A percentile compares a stretch with the other conserved stretches of the same genome.
phyloP scores from a whole-genome alignment of 2,329 filamentous ascomycete species.

The Fusarium vanettenii region DNA sequence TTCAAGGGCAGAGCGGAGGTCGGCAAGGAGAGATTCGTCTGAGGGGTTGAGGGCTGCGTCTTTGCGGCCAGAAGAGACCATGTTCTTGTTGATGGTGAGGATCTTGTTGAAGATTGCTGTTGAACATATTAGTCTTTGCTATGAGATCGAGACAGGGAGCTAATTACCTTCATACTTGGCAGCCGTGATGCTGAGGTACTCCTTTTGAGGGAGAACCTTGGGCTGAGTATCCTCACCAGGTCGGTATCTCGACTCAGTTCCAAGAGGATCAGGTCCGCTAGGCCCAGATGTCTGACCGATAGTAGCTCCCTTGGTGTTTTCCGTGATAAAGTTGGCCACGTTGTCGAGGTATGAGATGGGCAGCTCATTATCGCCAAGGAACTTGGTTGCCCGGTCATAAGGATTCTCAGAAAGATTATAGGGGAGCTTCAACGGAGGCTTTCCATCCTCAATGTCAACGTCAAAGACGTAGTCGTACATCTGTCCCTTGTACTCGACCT shows the following conservation, averaged over 20 bases:
- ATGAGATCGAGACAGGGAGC: neutral
- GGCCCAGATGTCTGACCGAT: conserved; percentile 72
- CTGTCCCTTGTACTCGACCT: conserved; percentile 81
- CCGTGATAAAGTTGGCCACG: conserved; percentile 90
- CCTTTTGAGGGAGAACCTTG: conserved; percentile 79
- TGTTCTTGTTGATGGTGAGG: conserved; percentile 76
- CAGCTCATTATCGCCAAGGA: conserved; percentile 88
- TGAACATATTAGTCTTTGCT: neutral
- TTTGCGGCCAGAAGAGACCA: conserved; percentile 78
- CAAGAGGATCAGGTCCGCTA: conserved; percentile 76
- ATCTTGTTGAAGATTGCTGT: conserved; percentile 80
- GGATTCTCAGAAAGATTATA: conserved; percentile 94
- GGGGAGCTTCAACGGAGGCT: conserved; percentile 91
- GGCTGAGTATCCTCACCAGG: conserved; percentile 67
- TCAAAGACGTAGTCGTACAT: conserved; percentile 98
- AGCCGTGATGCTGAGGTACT: conserved; percentile 81
- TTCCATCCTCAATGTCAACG: conserved; percentile 94
- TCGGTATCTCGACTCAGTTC: conserved; percentile 81
- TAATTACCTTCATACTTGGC: conserved; percentile 72
- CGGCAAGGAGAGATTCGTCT: conserved; percentile 72
- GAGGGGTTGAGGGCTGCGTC: conserved; percentile 78
- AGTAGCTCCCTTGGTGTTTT: conserved; percentile 88
- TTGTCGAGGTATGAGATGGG: conserved; percentile 89
- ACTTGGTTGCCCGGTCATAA: conserved; percentile 91
- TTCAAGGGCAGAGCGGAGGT: conserved; percentile 73